Evolutionary conservation across 306 rosid species (phyloP).

Genomic region (Castanopsis chinensis): DNA sequence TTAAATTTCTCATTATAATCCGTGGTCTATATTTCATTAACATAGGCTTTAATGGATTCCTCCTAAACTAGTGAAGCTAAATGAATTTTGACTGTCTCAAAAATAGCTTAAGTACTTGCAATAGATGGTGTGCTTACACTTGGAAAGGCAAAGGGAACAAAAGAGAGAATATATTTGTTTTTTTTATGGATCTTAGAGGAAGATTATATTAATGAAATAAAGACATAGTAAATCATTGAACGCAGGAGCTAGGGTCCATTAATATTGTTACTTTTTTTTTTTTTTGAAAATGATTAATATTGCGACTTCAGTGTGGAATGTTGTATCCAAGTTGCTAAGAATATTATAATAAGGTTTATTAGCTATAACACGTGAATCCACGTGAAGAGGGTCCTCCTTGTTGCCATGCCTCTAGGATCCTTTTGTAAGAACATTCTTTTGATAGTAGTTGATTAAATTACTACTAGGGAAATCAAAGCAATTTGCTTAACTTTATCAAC

Average conservation of each 20-base stretch:
- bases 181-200: slow-evolving; percentile 16
- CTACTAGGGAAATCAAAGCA: slow-evolving; percentile 10
- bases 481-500: slow-evolving; percentile 22
- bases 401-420: slow-evolving; percentile 36
- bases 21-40: slow-evolving; percentile 53
- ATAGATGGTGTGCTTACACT: slow-evolving; percentile 32
- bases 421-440: slow-evolving; percentile 35
- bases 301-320: slow-evolving; percentile 41
- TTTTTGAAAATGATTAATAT: background rate
- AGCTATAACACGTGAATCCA: slow-evolving; percentile 66
- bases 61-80: slow-evolving; percentile 5
- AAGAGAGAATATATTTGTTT: slow-evolving; percentile 9
- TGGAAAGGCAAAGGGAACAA: slow-evolving; percentile 34
- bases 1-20: slow-evolving; percentile 30
- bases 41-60: slow-evolving; percentile 38
- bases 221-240: slow-evolving; percentile 37
- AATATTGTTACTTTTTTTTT: slow-evolving; percentile 30
- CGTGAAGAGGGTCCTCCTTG: slow-evolving; percentile 68
- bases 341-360: slow-evolving; percentile 34
- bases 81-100: slow-evolving; percentile 30
- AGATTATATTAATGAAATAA: slow-evolving; percentile 15
- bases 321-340: slow-evolving; percentile 37
- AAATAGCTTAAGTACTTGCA: slow-evolving; percentile 6
- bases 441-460: slow-evolving; percentile 18
- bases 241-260: slow-evolving; percentile 23